A percentile compares a stretch with the other conserved stretches of the same genome.
Conservation (phyloP, 805 yeast species). For the Yamadazyma ubonensis region DNA sequence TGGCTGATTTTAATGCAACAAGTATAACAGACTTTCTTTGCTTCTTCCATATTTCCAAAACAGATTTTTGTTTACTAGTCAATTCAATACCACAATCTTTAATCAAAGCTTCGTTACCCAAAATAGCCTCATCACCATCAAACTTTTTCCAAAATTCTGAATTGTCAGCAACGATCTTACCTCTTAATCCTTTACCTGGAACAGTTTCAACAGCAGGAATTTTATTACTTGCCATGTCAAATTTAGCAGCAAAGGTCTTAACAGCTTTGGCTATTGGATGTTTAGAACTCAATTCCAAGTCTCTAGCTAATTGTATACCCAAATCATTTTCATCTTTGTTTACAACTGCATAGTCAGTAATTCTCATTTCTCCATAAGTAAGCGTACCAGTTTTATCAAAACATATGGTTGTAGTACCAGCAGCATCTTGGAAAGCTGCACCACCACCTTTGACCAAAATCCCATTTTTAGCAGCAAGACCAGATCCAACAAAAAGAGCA, state of each 20-base stretch:
- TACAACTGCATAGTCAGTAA: slow-evolving; percentile 48
- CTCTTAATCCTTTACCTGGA: slow-evolving; percentile 61
- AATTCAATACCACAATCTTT: slow-evolving; percentile 43
- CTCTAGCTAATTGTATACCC: slow-evolving; percentile 51
- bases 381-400: slow-evolving; percentile 81
- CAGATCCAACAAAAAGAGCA: slow-evolving; percentile 76
- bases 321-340: slow-evolving; percentile 14
- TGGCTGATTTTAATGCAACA: slow-evolving; percentile 43
- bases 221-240: slow-evolving; percentile 29
- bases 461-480: slow-evolving; percentile 75
- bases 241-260: slow-evolving; percentile 23
- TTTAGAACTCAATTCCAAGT: slow-evolving; percentile 60
- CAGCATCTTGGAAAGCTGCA: slow-evolving; percentile 76
- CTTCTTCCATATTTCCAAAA: slow-evolving; percentile 54
- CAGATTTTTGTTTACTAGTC: slow-evolving; percentile 27
- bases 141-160: slow-evolving; percentile 30
- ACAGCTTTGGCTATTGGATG: slow-evolving; percentile 71
- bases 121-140: slow-evolving; percentile 36
- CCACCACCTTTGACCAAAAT: slow-evolving; percentile 81
- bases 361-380: slow-evolving; percentile 61
- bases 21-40: slow-evolving; percentile 64
- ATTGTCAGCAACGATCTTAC: slow-evolving; percentile 29
- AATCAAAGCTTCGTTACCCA: slow-evolving; percentile 65
- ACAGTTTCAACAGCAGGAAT: slow-evolving; percentile 51
- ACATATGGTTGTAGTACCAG: slow-evolving; percentile 60